Base-by-base conservation (phyloP, 345 rosid genomes). In the Durio zibethinus region DNA sequence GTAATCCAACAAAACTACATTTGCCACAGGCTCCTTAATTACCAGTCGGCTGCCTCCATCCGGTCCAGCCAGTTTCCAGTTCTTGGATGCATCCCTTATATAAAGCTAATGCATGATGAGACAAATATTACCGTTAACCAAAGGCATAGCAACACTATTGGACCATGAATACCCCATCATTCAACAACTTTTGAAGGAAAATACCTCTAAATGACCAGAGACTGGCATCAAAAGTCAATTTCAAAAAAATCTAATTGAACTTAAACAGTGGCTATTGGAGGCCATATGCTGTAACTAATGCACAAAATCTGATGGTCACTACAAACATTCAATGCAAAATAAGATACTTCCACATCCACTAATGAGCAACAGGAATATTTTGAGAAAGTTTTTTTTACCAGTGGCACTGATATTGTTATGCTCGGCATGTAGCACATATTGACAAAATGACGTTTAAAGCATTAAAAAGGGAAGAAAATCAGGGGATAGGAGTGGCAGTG, bases 21-120 rank as follows among this genome's bases (percentile, higher is more conserved):
- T 93, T 29, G 97, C 95, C 7, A 92, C 85, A 78, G 97, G 94
- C 82, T 91, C 98, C 89, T 89, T 93, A 48, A 79, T 74, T 14
- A 84, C 81, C 84, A 94, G 80, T 54, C 70, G 85, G 83, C 87
- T 83, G 81, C 91, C 88, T 78, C 90, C 90, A 79, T 88, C 93
- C 0, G 89, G 69, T 76, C 91, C 89, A 67, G 81, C 86, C 40
- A 84, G 79, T 87, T 88, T 91, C 98, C 36, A 33, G 36, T 33
- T 33, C 36, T 4, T 33, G 36, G 36, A 33, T 33, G 36, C 36
- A 33, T 33, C 36, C 36, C 36, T 33, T 33, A 33, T 83, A 80
- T 87, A 91, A 74, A 93, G 93, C 98, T 94, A 82, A 65, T 74
- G 2, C 71, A 68, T 8, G 48, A 72, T 43, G 29, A 74, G 63